Evolutionary conservation across 2,329 filamentous ascomycete genomes (phyloP).

Genomic region (Trichoderma simmonsii): DNA sequence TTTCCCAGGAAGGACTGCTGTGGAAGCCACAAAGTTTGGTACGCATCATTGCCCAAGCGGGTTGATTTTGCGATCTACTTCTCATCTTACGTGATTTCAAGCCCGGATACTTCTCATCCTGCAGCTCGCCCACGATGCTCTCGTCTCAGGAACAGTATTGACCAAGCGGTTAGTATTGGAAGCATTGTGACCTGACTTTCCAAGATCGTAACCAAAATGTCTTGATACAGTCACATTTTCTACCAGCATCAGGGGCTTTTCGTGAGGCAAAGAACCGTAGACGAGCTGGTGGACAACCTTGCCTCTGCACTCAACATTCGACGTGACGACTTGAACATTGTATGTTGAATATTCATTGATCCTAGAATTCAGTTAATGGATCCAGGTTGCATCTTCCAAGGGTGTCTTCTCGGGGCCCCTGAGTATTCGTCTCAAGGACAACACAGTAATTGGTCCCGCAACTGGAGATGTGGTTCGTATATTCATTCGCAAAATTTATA

Average conservation of each 20-base stretch:
- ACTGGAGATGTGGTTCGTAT: slow-evolving; percentile 29
- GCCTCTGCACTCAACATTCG: slow-evolving; percentile 65
- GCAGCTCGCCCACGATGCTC: slow-evolving; percentile 56
- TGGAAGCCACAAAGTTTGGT: slow-evolving; percentile 55
- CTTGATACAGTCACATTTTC: slow-evolving; percentile 64
- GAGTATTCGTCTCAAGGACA: slow-evolving; percentile 43
- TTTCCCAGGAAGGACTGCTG: slow-evolving; percentile 48
- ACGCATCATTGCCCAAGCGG: slow-evolving; percentile 20
- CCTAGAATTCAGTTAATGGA: slow-evolving; percentile 19
- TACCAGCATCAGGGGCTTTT: slow-evolving; percentile 75
- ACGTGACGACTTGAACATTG: slow-evolving; percentile 67
- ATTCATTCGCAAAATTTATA: neutral
- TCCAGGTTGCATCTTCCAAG: slow-evolving; percentile 68
- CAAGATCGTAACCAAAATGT: neutral
- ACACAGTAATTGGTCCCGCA: slow-evolving; percentile 36
- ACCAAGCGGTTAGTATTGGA: slow-evolving; percentile 57
- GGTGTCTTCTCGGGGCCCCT: slow-evolving; percentile 64
- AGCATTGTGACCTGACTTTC: no score
- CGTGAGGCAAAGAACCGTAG: slow-evolving; percentile 63
- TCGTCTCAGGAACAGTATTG: slow-evolving; percentile 51
- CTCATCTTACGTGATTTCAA: slow-evolving; percentile 27
- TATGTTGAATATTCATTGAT: slow-evolving; percentile 35
- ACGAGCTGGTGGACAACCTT: slow-evolving; percentile 70
- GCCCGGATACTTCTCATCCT: slow-evolving; percentile 58
- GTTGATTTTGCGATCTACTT: neutral